Evolutionary conservation across 805 yeast species (phyloP).

Genomic region (Barnettozyma vustinii): DNA sequence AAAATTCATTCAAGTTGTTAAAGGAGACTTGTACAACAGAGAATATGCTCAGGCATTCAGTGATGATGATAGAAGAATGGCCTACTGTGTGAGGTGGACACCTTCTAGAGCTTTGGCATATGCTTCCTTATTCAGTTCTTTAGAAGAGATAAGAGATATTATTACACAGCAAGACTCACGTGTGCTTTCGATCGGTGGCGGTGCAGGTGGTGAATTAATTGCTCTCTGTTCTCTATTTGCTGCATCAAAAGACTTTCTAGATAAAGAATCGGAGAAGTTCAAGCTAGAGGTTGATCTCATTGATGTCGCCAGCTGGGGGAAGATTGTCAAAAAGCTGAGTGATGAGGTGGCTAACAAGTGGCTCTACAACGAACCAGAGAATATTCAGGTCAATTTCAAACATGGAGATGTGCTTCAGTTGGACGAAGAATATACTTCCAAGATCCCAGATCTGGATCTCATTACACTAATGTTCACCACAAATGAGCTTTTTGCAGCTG

Average conservation of each 20-base stretch:
- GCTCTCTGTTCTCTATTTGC: constrained; percentile 54
- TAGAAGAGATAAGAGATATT: constrained; percentile 36
- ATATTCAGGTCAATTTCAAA: constrained; percentile 29
- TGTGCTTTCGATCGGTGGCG: constrained; percentile 76
- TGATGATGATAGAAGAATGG: constrained; percentile 55
- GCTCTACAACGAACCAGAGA: constrained; percentile 38
- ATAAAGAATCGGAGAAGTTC: constrained; percentile 26
- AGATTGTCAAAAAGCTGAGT: constrained; percentile 42
- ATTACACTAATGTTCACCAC: constrained; percentile 81
- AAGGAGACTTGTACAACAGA: constrained; percentile 62
- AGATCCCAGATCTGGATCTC: constrained; percentile 35
- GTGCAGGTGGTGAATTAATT: constrained; percentile 81
- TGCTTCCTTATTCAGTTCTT: constrained; percentile 54
- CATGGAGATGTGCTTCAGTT: constrained; percentile 33
- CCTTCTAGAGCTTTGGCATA: constrained; percentile 78
- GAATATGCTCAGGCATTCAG: constrained; percentile 69
- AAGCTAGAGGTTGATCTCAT: constrained; percentile 43
- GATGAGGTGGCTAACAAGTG: constrained; percentile 44
- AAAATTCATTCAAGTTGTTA: constrained; percentile 58
- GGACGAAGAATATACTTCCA: constrained; percentile 19
- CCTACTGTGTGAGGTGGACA: constrained; percentile 82
- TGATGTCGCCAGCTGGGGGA: constrained; percentile 78
- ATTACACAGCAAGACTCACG: constrained; percentile 29
- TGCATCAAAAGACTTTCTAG: constrained; percentile 19
- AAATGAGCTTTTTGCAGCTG: constrained; percentile 74